Evolutionary conservation across 2,329 filamentous ascomycete genomes (phyloP).

Genomic region (Colletotrichum siamense): DNA sequence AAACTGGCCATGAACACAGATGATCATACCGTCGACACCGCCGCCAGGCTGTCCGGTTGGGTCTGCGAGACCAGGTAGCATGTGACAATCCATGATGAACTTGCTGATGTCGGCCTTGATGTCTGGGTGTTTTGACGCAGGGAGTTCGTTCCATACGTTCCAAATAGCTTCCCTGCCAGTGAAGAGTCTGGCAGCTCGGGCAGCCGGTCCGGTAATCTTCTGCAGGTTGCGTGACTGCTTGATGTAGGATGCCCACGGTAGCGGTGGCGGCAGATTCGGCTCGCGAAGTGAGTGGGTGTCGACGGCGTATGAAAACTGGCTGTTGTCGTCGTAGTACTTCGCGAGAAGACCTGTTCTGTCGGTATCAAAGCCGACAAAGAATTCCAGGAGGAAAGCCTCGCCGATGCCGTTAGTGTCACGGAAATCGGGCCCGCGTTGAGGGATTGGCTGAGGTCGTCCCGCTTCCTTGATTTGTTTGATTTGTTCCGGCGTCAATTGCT

Average conservation of each 20-base stretch:
- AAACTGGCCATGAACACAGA: slow-evolving; percentile 84
- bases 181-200: slow-evolving; percentile 70
- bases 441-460: slow-evolving; percentile 60
- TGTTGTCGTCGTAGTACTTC: slow-evolving; percentile 77
- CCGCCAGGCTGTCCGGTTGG: slow-evolving; percentile 63
- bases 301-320: slow-evolving; percentile 77
- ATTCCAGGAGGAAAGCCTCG: slow-evolving; percentile 77
- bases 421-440: slow-evolving; percentile 71
- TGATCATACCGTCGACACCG: slow-evolving; percentile 79
- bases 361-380: slow-evolving; percentile 76
- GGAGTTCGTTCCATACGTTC: slow-evolving; percentile 73
- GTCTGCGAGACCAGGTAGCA: slow-evolving; percentile 74
- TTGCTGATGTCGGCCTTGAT: slow-evolving; percentile 70
- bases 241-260: slow-evolving; percentile 77
- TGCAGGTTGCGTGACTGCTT: slow-evolving; percentile 79
- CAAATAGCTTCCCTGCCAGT: slow-evolving; percentile 69
- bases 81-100: slow-evolving; percentile 84
- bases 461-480: slow-evolving; percentile 60
- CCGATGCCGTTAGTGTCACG: slow-evolving; percentile 76
- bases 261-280: slow-evolving; percentile 44
- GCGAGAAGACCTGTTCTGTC: slow-evolving; percentile 68
- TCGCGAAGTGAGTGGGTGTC: slow-evolving; percentile 65
- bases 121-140: slow-evolving; percentile 76
- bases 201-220: slow-evolving; percentile 66
- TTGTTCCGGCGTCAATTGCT: slow-evolving; percentile 75